Conservation (phyloP, 73 alveolate genomes). For the Paramecium biaurelia region DNA sequence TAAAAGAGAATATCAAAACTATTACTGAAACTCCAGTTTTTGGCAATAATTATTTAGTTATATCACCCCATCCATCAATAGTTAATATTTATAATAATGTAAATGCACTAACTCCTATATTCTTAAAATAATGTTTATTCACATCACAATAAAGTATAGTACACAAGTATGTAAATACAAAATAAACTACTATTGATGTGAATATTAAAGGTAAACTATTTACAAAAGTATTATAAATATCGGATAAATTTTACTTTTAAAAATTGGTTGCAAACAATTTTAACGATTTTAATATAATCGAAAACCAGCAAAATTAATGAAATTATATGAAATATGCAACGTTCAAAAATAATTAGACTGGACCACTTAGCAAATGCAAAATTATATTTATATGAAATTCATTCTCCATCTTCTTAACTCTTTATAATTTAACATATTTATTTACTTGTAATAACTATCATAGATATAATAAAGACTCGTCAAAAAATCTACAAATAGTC, state of each 20-base stretch:
- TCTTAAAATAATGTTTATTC: neutral
- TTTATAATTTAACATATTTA: neutral
- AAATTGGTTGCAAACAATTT: neutral
- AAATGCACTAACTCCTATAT: neutral
- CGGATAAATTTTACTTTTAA: slow-evolving; percentile 20
- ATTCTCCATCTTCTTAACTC: neutral
- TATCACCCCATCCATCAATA: slow-evolving; percentile 44
- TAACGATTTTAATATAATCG: neutral
- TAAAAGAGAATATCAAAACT: neutral
- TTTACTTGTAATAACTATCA: slow-evolving; percentile 14
- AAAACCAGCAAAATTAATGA: neutral
- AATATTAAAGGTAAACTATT: slow-evolving; percentile 10
- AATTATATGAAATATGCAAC: neutral
- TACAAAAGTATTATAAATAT: neutral
- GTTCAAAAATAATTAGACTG: neutral
- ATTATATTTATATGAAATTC: slow-evolving; percentile 38
- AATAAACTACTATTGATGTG: neutral
- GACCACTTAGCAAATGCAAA: neutral
- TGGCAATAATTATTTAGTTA: neutral
- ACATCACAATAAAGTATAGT: neutral
- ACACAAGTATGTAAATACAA: neutral
- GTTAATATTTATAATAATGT: slow-evolving; percentile 10
- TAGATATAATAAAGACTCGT: neutral
- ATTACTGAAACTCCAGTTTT: neutral
- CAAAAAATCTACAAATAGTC: neutral